Base-by-base conservation (phyloP, 306 rosid genomes). In the Arachis hypogaea region DNA sequence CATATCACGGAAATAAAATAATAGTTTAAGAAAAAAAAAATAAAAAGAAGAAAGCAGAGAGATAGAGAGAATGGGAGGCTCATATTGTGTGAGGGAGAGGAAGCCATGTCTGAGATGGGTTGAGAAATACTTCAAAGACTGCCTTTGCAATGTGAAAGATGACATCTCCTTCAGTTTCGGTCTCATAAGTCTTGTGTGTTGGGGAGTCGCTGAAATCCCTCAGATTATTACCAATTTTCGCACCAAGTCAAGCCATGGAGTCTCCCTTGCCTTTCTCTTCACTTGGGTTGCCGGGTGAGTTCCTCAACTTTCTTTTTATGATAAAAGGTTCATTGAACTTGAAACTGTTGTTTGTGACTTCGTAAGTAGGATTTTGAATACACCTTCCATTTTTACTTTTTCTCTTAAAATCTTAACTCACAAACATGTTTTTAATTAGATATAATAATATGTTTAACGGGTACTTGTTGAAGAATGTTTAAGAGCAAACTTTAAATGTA, bases 191-290 rank as follows among this genome's bases (percentile, higher is more conserved):
- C 61, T 93, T 5, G 66, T 87, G 0, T 87, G 85, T 59, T 93
- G 98, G 98, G 98, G 97, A 0, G 87, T 90, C 0, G 98, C 98
- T 0, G 98, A 93, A 76, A 86, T 93, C 38, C 98, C 98, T 74
- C 98, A 93, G 71, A 90, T 93, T 57, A 74, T 93, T 65, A 88
- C 98, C 78, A 90, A 88, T 69, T 93, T 89, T 57, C 81, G 52
- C 18, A 75, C 92, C 7, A 93, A 93, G 76, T 86, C 91, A 55
- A 86, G 83, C 76, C 97, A 93, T 60, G 98, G 98, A 22, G 89
- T 93, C 16, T 93, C 98, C 41, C 84, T 93, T 47, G 66, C 86
- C 55, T 93, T 93, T 74, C 98, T 93, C 56, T 83, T 87, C 87
- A 85, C 97, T 71, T 93, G 98, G 98, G 83, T 90, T 3, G 96